phyloP scores from a whole-genome alignment of 768 basidiomycete genomes.

The Amanita brunnescens region DNA sequence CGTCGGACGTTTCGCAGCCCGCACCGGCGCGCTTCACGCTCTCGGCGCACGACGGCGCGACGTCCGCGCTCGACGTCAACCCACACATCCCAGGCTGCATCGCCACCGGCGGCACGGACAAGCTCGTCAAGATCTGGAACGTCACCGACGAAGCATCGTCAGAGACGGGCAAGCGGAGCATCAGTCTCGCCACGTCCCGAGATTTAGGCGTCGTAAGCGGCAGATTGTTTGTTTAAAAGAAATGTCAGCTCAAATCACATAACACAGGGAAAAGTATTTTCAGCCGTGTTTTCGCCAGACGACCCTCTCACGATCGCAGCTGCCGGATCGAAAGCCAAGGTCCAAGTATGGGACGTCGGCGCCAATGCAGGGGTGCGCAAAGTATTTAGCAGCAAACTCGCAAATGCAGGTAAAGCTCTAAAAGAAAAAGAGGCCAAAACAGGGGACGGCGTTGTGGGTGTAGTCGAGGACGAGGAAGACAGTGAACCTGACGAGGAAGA shows the following conservation, averaged over 20 bases:
- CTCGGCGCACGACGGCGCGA: constrained; percentile 87
- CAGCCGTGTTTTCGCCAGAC: constrained; percentile 85
- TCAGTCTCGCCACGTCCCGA: constrained; percentile 77
- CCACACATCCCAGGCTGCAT: constrained; percentile 85
- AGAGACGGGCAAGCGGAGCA: constrained; percentile 51
- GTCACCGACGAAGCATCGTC: constrained; percentile 51
- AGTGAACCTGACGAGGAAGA: constrained; percentile 40
- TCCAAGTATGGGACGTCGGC: constrained; percentile 94
- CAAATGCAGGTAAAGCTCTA: constrained; percentile 58
- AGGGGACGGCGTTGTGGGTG: constrained; percentile 60
- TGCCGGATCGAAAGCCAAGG: constrained; percentile 86
- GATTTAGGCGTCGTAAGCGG: constrained; percentile 86
- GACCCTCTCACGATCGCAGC: constrained; percentile 90
- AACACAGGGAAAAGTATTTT: constrained; percentile 90
- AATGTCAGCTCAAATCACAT: constrained; percentile 5
- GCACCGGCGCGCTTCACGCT: constrained; percentile 80
- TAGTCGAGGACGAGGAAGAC: constrained; percentile 64
- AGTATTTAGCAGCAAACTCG: constrained; percentile 72
- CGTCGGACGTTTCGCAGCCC: constrained; percentile 53
- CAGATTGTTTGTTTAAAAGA: too few species aligned
- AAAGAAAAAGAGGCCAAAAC: constrained; percentile 47
- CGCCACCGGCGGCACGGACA: constrained; percentile 92
- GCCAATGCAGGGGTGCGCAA: constrained; percentile 77
- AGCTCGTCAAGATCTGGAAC: constrained; percentile 96
- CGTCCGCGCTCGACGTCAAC: constrained; percentile 84